A percentile compares a stretch with the other conserved stretches of the same genome.
These are phyloP conservation scores for Colletotrichum sp. DNA, from an alignment of 2,329 filamentous ascomycete genomes.

Conservation along the genomic window DNA sequence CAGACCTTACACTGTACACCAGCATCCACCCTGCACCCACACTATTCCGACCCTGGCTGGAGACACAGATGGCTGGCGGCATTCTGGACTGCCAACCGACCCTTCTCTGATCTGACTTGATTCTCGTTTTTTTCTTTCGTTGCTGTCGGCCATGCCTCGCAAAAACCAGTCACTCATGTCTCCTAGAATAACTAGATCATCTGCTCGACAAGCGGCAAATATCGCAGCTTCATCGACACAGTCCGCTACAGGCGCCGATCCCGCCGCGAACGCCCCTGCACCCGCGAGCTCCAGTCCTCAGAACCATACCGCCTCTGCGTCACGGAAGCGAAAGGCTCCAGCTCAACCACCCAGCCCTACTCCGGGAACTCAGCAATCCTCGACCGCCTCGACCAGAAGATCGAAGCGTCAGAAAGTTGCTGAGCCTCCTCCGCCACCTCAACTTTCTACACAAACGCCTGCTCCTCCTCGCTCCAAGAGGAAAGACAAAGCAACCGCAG, in stretches of 20 bases:
- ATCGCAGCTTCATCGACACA: slow-evolving; percentile 53
- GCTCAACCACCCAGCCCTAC: slow-evolving; percentile 54
- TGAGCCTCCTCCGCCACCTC: slow-evolving; percentile 43
- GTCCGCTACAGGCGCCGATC: slow-evolving; percentile 40
- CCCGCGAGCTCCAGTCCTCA: slow-evolving; percentile 41
- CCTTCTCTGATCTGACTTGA: neutral
- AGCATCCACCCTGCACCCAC: slow-evolving; percentile 10
- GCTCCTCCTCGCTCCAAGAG: slow-evolving; percentile 50
- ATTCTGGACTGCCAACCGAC: neutral
- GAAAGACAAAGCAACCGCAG: slow-evolving; percentile 64
- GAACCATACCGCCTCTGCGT: slow-evolving; percentile 48
- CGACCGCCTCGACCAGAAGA: slow-evolving; percentile 55
- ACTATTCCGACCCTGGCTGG: slow-evolving; percentile 1
- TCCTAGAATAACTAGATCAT: slow-evolving; percentile 94
- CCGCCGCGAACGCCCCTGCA: slow-evolving; percentile 45
- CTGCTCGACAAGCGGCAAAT: slow-evolving; percentile 85
- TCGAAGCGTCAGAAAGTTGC: slow-evolving; percentile 74
- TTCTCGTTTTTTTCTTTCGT: slow-evolving; percentile 16
- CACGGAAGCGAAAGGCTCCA: slow-evolving; percentile 79
- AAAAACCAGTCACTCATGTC: slow-evolving; percentile 75
- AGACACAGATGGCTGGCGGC: slow-evolving; percentile 6
- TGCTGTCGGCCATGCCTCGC: slow-evolving; percentile 10
- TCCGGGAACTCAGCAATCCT: slow-evolving; percentile 11
- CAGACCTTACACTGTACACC: slow-evolving; percentile 19
- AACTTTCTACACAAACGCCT: slow-evolving; percentile 23